Evolutionary conservation across 2,329 filamentous ascomycete genomes (phyloP), one percentile per base, ranked within the genome.

Genomic region (Fusarium nematophilum): DNA sequence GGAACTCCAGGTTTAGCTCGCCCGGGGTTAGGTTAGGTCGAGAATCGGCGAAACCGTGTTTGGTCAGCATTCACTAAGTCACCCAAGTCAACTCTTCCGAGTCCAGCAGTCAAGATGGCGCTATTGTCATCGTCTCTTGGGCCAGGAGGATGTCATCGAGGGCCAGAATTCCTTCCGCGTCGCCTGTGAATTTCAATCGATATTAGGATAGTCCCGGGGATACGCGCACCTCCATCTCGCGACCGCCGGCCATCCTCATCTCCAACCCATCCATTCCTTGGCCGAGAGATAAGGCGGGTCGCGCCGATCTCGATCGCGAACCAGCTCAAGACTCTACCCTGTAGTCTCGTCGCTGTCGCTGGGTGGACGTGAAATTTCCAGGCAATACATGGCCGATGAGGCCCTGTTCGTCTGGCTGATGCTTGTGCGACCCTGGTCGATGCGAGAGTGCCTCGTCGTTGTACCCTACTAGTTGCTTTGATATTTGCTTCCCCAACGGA

Each of bases 151-250:
- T 53, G 42, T 27, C 30, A 57, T 43, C 36, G 42, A 60, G 27
- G 21, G 30, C 21, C 50, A 37, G 53, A 48, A 57, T 52, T 57
- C 42, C 50, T 33, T 57, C 36, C 43, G 42, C 50, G 44, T 64
- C 51, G 59, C 56, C 46, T 30, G 34, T 36, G 27, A 64, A 64
- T 61, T 61, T 64, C 55, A 64, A 63, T 64, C 38, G 51, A 47
- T 37, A 55, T 60, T 53, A 33, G 31, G 15, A 43, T 31, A 33
- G 48, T 18, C 14, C 17, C 17, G 48, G 47, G 26, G 37, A 39
- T 53, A 37, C 30, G 51, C 31, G 43, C 26, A n/a, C 44, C 14
- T 38, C 43, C 37, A 17, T n/a, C n/a, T n/a, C n/a, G n/a, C n/a
- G n/a, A 47, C 34, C 42, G 40, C 43, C 30, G 21, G 21, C 18